phyloP scores from a whole-genome alignment of 352 stramenopile genomes.

The Plasmopara viticola region DNA sequence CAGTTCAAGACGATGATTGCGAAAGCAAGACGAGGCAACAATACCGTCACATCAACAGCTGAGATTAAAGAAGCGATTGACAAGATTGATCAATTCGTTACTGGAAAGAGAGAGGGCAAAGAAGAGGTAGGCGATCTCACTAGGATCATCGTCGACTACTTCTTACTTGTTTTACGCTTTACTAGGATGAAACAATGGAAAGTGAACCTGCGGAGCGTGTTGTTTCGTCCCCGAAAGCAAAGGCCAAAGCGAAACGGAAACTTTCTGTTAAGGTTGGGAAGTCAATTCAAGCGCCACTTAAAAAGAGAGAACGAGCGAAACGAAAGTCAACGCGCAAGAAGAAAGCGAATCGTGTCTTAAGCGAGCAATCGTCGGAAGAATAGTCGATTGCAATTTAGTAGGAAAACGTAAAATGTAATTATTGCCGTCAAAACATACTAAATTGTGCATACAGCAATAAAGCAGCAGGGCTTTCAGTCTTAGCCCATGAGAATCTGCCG shows the following conservation, averaged over 20 bases:
- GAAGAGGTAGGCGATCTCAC: conserved; percentile 32
- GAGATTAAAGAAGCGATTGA: conserved; percentile 75
- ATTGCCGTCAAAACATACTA: no score
- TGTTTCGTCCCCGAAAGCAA: conserved; percentile 26
- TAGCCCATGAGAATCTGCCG: conserved; percentile 24
- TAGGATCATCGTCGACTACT: background rate
- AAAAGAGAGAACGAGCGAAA: conserved; percentile 28
- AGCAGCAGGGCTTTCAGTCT: background rate
- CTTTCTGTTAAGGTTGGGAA: conserved; percentile 21
- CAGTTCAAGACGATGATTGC: conserved; percentile 87
- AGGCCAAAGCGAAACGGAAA: conserved; percentile 26
- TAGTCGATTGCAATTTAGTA: no score
- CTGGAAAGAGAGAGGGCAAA: conserved; percentile 41
- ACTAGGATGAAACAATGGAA: conserved; percentile 18
- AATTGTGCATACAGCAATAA: no score
- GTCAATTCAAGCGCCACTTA: conserved; percentile 10
- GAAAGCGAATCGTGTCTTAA: conserved; percentile 19
- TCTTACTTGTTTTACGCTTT: background rate
- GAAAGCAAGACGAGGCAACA: conserved; percentile 41
- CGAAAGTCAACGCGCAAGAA: conserved; percentile 22
- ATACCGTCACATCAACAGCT: conserved; percentile 28
- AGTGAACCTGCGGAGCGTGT: conserved; percentile 17
- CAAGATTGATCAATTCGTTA: conserved; percentile 56
- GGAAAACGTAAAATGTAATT: no score
- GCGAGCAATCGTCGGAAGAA: conserved; percentile 25